Conservation (phyloP, 2,329 filamentous ascomycete genomes). For the Hymenotorrendiella dingleyae region DNA sequence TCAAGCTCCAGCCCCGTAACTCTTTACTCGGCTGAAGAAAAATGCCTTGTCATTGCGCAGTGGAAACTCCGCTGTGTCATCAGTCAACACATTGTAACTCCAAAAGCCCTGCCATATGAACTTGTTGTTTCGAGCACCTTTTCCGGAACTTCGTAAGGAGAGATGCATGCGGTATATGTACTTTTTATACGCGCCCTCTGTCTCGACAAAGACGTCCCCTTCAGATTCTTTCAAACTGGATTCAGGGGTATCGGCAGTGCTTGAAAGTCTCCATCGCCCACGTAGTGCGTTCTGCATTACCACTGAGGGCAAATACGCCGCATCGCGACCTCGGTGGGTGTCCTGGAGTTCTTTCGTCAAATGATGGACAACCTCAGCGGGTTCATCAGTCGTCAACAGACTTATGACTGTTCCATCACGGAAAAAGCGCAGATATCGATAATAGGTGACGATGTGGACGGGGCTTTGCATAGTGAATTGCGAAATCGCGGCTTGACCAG, state of each 20-base stretch:
- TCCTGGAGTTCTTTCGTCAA: conserved; percentile 65
- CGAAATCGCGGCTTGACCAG: conserved; percentile 67
- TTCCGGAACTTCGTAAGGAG: conserved; percentile 57
- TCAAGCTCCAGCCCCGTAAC: conserved; percentile 48
- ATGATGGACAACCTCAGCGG: conserved; percentile 79
- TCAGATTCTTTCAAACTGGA: conserved; percentile 42
- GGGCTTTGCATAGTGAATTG: conserved; percentile 72
- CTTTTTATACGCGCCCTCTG: conserved; percentile 69
- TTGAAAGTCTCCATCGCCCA: conserved; percentile 58
- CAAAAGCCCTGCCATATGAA: conserved; percentile 84
- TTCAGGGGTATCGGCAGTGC: conserved; percentile 24
- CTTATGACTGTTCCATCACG: conserved; percentile 80
- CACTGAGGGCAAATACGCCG: conserved; percentile 37
- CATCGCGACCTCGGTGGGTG: conserved; percentile 19
- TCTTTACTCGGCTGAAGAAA: conserved; percentile 61
- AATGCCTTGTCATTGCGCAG: conserved; percentile 59
- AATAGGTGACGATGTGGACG: conserved; percentile 95
- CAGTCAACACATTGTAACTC: conserved; percentile 83
- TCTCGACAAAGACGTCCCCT: conserved; percentile 75
- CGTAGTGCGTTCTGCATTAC: conserved; percentile 64
- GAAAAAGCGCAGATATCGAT: conserved; percentile 93
- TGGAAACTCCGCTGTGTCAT: conserved; percentile 81
- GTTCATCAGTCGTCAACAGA: conserved; percentile 74
- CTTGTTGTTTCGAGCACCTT: conserved; percentile 73
- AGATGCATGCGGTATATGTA: conserved; percentile 85